phyloP scores from a whole-genome alignment of 129 eudicot genomes.

The Helianthus annuus region HanXRQr2.0-SUNRISE NC_035448.2:31395893-31396392 shows the following conservation, averaged over 20 bases:
- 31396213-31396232: slow-evolving; percentile 1
- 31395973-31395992: slow-evolving; percentile 24
- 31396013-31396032: slow-evolving; percentile 30
- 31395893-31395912: not conserved
- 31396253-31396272: not conserved
- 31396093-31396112: slow-evolving; percentile 33
- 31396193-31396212: slow-evolving; percentile 9
- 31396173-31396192: slow-evolving; percentile 14
- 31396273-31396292: no score
- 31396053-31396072: slow-evolving; percentile 30
- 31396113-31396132: slow-evolving; percentile 41
- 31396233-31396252: not conserved
- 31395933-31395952: slow-evolving; percentile 32
- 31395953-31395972: slow-evolving; percentile 1
- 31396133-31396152: slow-evolving; percentile 5
- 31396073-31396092: slow-evolving; percentile 25
- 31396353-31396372: no score
- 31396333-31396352: no score
- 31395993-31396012: slow-evolving; percentile 18
- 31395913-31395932: slow-evolving; percentile 24
- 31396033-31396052: slow-evolving; percentile 21
- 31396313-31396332: no score
- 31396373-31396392: no score
- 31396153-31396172: slow-evolving; percentile 10
- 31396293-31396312: no score